A percentile compares a stretch with the other conserved stretches of the same genome.
These are phyloP conservation scores for Cutaneotrichosporon arboriforme DNA, from an alignment of 1,284 basidiomycete genomes.

Conservation along the genomic window DNA sequence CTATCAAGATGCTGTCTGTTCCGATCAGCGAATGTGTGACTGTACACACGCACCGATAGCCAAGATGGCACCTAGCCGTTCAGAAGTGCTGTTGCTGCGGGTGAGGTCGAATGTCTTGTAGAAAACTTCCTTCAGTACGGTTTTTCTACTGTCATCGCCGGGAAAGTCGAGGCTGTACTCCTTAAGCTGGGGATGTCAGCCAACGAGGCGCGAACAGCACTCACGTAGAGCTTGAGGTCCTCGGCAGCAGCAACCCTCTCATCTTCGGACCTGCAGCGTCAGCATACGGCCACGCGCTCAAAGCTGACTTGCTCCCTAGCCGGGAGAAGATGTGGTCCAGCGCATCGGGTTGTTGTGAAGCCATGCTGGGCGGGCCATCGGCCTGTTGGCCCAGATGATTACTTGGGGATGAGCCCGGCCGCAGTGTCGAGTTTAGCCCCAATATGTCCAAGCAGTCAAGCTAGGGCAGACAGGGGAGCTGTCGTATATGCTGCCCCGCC, in stretches of 20 bases:
- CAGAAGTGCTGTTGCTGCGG: constrained; percentile 48
- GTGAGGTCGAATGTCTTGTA: constrained; percentile 51
- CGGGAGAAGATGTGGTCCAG: constrained; percentile 42
- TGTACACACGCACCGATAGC: constrained; percentile 45
- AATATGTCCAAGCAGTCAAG: no score
- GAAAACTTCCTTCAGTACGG: constrained; percentile 49
- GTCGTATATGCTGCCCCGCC: no score
- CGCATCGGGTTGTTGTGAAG: constrained; percentile 38
- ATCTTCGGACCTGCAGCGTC: constrained; percentile 13
- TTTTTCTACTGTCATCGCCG: constrained; percentile 43
- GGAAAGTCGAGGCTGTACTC: constrained; percentile 43
- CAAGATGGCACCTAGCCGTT: constrained; percentile 50
- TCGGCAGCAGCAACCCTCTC: constrained; percentile 13
- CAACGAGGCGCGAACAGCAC: neutral
- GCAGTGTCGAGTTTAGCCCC: neutral
- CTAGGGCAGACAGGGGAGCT: no score
- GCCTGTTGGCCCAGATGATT: neutral
- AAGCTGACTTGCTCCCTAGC: constrained; percentile 34
- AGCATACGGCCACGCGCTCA: neutral
- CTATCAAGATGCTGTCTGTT: constrained; percentile 37
- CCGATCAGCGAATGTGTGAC: neutral
- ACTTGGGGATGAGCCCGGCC: neutral
- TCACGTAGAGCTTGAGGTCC: constrained; percentile 36
- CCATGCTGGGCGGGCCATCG: constrained; percentile 27
- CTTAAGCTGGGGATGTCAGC: constrained; percentile 23